A percentile compares a stretch with the other conserved stretches of the same genome.
These are phyloP conservation scores for Cercospora sojina DNA, from an alignment of 2,329 filamentous ascomycete genomes.

Conservation along the genomic window DNA sequence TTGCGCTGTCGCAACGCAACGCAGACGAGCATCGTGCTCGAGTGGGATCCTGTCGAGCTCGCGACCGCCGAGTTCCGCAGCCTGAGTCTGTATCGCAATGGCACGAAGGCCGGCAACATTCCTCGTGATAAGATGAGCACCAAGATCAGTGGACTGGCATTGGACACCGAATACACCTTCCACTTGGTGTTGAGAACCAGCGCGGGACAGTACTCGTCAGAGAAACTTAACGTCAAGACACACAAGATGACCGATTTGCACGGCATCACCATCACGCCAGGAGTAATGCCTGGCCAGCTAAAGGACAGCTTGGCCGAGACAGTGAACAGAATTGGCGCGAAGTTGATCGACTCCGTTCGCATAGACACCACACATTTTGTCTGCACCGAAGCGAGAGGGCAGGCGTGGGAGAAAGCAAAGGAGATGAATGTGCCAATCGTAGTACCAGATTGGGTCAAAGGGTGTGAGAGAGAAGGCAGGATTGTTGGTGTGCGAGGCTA, in stretches of 20 bases:
- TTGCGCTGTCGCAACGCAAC: conserved; percentile 95
- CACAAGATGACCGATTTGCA: conserved; percentile 99
- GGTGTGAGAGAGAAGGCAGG: conserved; percentile 88
- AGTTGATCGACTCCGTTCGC: conserved; percentile 82
- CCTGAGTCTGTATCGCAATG: conserved; percentile 89
- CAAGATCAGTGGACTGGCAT: conserved; percentile 93
- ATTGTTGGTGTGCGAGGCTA: conserved; percentile 95
- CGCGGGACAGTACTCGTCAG: conserved; percentile 81
- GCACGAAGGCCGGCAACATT: conserved; percentile 93
- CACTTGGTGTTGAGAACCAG: conserved; percentile 87
- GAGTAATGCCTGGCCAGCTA: conserved; percentile 71
- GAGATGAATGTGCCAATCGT: conserved; percentile 99
- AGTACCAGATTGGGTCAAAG: conserved; percentile 93
- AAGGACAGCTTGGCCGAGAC: conserved; percentile 72
- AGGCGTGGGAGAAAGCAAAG: conserved; percentile 91
- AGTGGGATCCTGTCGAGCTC: conserved; percentile 94
- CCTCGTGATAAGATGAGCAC: conserved; percentile 89
- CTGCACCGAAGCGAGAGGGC: conserved; percentile 86
- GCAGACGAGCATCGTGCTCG: conserved; percentile 95
- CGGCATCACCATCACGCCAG: conserved; percentile 91
- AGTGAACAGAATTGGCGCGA: conserved; percentile 86
- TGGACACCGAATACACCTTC: conserved; percentile 95
- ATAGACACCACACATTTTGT: conserved; percentile 99
- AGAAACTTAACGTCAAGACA: conserved; percentile 81
- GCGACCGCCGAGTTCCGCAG: conserved; percentile 89